Conservation (phyloP, 805 yeast species). For the Yarrowia bubula region DNA sequence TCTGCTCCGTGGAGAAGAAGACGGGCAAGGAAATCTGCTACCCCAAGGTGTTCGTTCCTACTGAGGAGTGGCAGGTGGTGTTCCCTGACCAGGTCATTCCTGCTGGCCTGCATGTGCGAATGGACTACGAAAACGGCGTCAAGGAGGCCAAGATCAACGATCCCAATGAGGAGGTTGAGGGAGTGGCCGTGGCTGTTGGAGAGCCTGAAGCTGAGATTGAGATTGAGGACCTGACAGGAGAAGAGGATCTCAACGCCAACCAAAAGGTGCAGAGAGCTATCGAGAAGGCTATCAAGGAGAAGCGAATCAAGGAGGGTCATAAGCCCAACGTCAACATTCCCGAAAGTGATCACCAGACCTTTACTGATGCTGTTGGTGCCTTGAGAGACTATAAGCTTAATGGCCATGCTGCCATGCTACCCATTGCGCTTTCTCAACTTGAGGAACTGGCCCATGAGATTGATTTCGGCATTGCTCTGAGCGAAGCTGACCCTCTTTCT, state of each 20-base stretch:
- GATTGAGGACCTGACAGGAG: constrained; percentile 13
- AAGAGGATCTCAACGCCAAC: background rate
- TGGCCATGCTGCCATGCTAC: background rate
- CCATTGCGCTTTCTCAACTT: background rate
- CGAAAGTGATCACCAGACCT: constrained; percentile 3
- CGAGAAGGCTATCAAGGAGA: constrained; percentile 19
- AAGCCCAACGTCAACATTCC: constrained; percentile 24
- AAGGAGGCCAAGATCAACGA: constrained; percentile 66
- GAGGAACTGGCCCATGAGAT: constrained; percentile 23
- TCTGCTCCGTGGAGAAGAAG: constrained; percentile 9
- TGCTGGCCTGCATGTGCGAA: constrained; percentile 68
- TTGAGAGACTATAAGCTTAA: constrained; percentile 1
- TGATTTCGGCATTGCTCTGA: constrained; percentile 20
- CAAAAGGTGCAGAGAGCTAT: constrained; percentile 15
- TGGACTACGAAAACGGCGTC: constrained; percentile 66
- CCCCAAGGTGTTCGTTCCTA: constrained; percentile 51
- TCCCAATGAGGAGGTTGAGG: constrained; percentile 32
- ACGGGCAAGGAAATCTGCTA: constrained; percentile 23
- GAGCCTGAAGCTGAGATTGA: background rate
- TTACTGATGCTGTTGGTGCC: background rate
- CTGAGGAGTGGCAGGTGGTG: constrained; percentile 64
- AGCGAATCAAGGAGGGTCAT: constrained; percentile 5
- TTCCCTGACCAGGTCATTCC: constrained; percentile 72
- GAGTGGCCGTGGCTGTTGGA: constrained; percentile 21
- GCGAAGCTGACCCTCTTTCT: background rate